A percentile compares a stretch with the other conserved stretches of the same genome.
Conservation (phyloP, 768 basidiomycete genomes). For the Podaxis carcinomalis region DNA sequence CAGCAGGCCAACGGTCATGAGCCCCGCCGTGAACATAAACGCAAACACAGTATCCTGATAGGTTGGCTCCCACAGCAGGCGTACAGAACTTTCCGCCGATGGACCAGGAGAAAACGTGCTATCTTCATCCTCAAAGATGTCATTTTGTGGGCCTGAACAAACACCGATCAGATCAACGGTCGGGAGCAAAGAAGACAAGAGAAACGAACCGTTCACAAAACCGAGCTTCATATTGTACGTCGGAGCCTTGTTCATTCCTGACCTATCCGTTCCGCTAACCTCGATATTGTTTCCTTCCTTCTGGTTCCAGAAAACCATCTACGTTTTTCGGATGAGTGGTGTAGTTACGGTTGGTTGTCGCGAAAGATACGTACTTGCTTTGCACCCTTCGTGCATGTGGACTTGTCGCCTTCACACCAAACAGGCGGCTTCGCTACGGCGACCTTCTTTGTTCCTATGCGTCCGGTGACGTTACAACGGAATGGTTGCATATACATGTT, state of each 20-base stretch:
- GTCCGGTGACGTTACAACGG: constrained; percentile 34
- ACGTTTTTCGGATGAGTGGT: background rate
- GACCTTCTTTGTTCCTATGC: constrained; percentile 25
- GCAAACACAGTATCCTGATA: background rate
- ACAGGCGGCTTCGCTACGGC: constrained; percentile 29
- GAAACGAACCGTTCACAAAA: constrained; percentile 25
- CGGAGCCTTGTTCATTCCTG: constrained; percentile 36
- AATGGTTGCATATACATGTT: constrained; percentile 44
- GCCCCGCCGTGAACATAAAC: background rate
- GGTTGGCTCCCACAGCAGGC: background rate
- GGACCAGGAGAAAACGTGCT: background rate
- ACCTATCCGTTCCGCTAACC: constrained; percentile 35
- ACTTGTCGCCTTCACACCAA: constrained; percentile 36
- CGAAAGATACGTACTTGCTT: constrained; percentile 27
- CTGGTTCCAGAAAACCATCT: constrained; percentile 42
- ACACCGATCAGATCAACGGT: background rate
- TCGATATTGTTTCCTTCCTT: constrained; percentile 38
- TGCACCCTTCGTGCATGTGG: constrained; percentile 31
- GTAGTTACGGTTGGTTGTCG: no score
- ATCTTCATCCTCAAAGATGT: background rate
- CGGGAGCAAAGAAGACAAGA: background rate
- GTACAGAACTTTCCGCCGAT: background rate
- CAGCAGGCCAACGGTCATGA: background rate
- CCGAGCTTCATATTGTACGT: constrained; percentile 33
- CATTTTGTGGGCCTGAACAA: background rate